phyloP scores from a whole-genome alignment of 208 protist genomes.

The Lotmaria passim region DNA sequence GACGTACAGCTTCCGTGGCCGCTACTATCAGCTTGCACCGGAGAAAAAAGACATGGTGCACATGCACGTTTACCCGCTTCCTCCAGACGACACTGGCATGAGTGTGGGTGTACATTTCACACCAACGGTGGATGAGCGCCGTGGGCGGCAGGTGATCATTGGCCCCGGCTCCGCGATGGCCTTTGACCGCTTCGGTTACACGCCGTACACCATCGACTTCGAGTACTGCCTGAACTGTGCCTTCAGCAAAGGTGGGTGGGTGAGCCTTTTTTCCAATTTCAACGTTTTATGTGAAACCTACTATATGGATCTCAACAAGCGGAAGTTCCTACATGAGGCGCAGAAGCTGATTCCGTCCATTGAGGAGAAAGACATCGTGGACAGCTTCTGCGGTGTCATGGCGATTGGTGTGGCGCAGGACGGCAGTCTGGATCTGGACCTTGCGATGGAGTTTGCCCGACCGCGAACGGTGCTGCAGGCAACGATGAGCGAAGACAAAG shows the following conservation, averaged over 20 bases:
- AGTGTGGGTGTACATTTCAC: slow-evolving; percentile 89
- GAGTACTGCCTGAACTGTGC: slow-evolving; percentile 75
- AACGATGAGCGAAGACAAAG: slow-evolving; percentile 38
- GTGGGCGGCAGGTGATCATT: slow-evolving; percentile 79
- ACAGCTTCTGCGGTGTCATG: slow-evolving; percentile 83
- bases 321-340: slow-evolving; percentile 66
- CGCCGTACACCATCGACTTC: slow-evolving; percentile 69
- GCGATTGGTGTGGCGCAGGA: slow-evolving; percentile 58
- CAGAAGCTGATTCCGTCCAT: slow-evolving; percentile 80
- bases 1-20: slow-evolving; percentile 82
- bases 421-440: slow-evolving; percentile 66
- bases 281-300: slow-evolving; percentile 63
- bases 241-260: slow-evolving; percentile 78
- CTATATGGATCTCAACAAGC: slow-evolving; percentile 63
- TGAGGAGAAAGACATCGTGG: slow-evolving; percentile 62
- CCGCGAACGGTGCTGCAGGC: slow-evolving; percentile 58
- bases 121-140: slow-evolving; percentile 75
- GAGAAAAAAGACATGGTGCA: slow-evolving; percentile 64
- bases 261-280: slow-evolving; percentile 64
- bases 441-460: slow-evolving; percentile 76
- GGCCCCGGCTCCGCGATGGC: slow-evolving; percentile 79
- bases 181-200: slow-evolving; percentile 87
- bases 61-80: slow-evolving; percentile 81
- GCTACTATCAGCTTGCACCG: slow-evolving; percentile 80
- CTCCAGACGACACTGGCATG: slow-evolving; percentile 57